Conservation (phyloP, 805 yeast genomes). For the Maudiozyma pseudohumilis region DNA sequence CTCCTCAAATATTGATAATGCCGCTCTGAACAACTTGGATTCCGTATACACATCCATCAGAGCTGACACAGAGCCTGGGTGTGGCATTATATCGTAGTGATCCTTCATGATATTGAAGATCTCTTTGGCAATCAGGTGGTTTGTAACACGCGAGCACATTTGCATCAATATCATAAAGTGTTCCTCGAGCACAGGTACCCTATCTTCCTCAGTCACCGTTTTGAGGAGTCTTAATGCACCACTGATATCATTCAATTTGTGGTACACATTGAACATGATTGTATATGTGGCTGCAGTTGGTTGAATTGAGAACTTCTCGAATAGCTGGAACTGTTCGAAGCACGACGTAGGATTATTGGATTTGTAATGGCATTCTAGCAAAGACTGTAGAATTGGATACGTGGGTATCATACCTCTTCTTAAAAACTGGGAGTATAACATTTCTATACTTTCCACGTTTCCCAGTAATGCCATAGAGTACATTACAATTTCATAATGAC, state of each 20-base stretch:
- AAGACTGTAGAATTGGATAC: conserved; percentile 21
- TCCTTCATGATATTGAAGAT: conserved; percentile 24
- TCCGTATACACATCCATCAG: conserved; percentile 23
- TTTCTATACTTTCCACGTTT: conserved; percentile 38
- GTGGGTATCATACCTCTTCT: conserved; percentile 41
- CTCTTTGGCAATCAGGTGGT: conserved; percentile 23
- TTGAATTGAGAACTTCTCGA: conserved; percentile 20
- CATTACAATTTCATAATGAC: conserved; percentile 55
- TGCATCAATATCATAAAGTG: conserved; percentile 21
- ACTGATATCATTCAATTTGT: conserved; percentile 20
- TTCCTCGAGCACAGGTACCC: conserved; percentile 14
- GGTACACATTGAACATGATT: conserved; percentile 22
- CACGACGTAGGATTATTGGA: conserved; percentile 18
- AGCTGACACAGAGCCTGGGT: conserved; percentile 18
- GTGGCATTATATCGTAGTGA: conserved; percentile 22
- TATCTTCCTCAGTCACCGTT: conserved; percentile 18
- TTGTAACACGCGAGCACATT: conserved; percentile 21
- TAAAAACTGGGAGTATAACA: conserved; percentile 39
- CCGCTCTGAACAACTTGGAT: conserved; percentile 13
- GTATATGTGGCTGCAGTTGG: conserved; percentile 23
- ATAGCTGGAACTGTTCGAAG: conserved; percentile 23
- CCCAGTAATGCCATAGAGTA: conserved; percentile 44
- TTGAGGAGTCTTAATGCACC: conserved; percentile 26
- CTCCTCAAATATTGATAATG: conserved; percentile 15
- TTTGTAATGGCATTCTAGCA: conserved; percentile 20